Percentiles rank a stretch among this genome's conserved stretches.
These are phyloP conservation scores for Onygenales sp. DNA, from an alignment of 2,329 filamentous ascomycete genomes.

Conservation along the genomic window DNA sequence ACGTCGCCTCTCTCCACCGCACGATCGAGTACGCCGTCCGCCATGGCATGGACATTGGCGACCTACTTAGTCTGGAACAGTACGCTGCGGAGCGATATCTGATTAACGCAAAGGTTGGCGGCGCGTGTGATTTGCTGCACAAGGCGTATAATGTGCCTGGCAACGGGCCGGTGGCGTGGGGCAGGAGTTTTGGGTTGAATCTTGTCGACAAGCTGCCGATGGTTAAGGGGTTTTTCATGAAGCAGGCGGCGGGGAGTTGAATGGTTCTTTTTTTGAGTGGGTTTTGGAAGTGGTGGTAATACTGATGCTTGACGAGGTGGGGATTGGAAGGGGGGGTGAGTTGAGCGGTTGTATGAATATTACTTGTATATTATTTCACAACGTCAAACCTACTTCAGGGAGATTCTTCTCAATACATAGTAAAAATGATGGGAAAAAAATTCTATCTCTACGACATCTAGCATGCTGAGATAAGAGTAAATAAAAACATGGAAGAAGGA, in stretches of 20 bases:
- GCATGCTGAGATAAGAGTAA: too few species aligned
- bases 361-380: too few species aligned
- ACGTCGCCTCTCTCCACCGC: constrained; percentile 68
- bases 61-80: constrained; percentile 64
- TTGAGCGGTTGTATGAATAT: too few species aligned
- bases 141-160: constrained; percentile 73
- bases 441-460: too few species aligned
- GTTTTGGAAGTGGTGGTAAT: neutral
- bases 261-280: neutral
- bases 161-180: constrained; percentile 67
- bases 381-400: too few species aligned
- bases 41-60: constrained; percentile 82
- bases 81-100: constrained; percentile 77
- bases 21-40: constrained; percentile 67
- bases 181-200: constrained; percentile 66
- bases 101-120: constrained; percentile 68
- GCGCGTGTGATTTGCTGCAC: constrained; percentile 79
- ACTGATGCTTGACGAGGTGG: neutral
- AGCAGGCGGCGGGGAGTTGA: constrained; percentile 39
- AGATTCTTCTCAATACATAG: too few species aligned
- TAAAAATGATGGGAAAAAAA: too few species aligned
- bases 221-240: constrained; percentile 82
- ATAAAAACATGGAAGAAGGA: too few species aligned
- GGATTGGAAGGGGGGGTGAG: too few species aligned
- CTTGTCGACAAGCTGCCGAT: constrained; percentile 65